A percentile compares a stretch with the other conserved stretches of the same genome.
phyloP scores from a whole-genome alignment of 176 grass and related monocot species.

The Oryza punctata region DNA sequence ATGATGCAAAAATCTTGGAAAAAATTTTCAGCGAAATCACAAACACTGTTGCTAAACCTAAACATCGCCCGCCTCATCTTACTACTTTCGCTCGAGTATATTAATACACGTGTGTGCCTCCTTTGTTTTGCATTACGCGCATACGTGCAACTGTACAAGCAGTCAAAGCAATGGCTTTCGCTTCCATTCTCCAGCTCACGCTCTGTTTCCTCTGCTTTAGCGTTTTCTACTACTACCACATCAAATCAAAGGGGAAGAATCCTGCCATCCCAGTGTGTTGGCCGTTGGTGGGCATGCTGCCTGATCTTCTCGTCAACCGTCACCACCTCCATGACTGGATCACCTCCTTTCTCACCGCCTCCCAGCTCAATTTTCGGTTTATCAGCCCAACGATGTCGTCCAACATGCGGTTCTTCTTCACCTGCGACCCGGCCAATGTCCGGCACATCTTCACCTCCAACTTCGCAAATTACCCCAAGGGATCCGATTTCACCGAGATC shows the following conservation, averaged over 20 bases:
- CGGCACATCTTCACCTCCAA: conserved; percentile 62
- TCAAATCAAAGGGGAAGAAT: conserved; percentile 39
- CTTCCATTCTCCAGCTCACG: conserved; percentile 30
- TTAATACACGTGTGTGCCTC: no score
- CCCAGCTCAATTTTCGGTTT: conserved; percentile 46
- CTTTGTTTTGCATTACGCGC: no score
- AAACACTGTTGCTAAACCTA: no score
- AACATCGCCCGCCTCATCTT: no score
- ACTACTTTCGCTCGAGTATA: no score
- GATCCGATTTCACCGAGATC: conserved; percentile 54
- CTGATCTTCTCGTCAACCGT: conserved; percentile 21
- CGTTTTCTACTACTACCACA: conserved; percentile 44
- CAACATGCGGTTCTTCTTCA: conserved; percentile 43
- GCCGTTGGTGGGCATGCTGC: conserved; percentile 59
- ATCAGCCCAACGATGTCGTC: conserved; percentile 15
- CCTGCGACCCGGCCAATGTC: conserved; percentile 49
- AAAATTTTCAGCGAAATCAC: no score
- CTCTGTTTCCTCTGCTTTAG: conserved; percentile 43
- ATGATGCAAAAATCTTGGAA: no score
- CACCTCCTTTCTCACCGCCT: conserved; percentile 5
- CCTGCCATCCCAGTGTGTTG: conserved; percentile 23
- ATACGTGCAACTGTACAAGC: no score
- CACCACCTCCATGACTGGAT: conserved; percentile 50
- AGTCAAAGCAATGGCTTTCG: conserved; percentile 8
- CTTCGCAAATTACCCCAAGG: conserved; percentile 67